Evolutionary conservation across 306 rosid genomes (phyloP).

Genomic region (Gastrolobium bilobum): DNA sequence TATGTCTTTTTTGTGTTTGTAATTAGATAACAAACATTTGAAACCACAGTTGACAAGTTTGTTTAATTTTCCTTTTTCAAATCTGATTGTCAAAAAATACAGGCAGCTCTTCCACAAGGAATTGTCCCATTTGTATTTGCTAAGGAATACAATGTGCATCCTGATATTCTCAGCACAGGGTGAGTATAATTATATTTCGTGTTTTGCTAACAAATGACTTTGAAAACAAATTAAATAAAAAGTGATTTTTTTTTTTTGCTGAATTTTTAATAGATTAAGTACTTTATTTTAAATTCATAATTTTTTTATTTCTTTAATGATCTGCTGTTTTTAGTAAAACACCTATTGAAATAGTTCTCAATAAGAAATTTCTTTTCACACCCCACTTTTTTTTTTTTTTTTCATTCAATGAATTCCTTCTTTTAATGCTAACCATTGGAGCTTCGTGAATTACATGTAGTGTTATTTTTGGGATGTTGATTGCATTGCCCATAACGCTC

Average conservation of each 20-base stretch:
- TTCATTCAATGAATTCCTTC: not conserved
- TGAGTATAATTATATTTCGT: slow-evolving; percentile 41
- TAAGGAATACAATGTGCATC: slow-evolving; percentile 91
- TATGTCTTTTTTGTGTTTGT: slow-evolving; percentile 30
- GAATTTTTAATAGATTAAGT: not conserved
- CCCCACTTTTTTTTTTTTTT: not conserved
- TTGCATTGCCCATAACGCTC: slow-evolving; percentile 92
- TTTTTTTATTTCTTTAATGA: too few relatives aligned
- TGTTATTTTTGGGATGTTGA: slow-evolving; percentile 93
- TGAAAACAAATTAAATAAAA: too few relatives aligned
- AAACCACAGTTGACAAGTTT: slow-evolving; percentile 51
- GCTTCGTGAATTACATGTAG: slow-evolving; percentile 58
- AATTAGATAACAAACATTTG: slow-evolving; percentile 49
- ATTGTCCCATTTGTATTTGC: slow-evolving; percentile 99
- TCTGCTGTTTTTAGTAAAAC: too few relatives aligned
- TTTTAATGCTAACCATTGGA: slow-evolving; percentile 5
- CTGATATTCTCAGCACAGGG: slow-evolving; percentile 97
- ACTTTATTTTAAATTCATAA: too few relatives aligned
- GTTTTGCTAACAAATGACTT: too few relatives aligned
- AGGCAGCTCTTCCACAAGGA: slow-evolving; percentile 99
- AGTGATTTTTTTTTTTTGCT: too few relatives aligned
- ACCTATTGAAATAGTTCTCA: not conserved
- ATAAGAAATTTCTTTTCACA: not conserved
- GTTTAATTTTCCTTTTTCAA: slow-evolving; percentile 42
- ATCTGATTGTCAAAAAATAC: slow-evolving; percentile 47